Percentiles rank a stretch among this genome's conserved stretches.
Evolutionary conservation across 2,329 filamentous ascomycete species (phyloP).

Genomic region (Trichoderma sp.): DNA sequence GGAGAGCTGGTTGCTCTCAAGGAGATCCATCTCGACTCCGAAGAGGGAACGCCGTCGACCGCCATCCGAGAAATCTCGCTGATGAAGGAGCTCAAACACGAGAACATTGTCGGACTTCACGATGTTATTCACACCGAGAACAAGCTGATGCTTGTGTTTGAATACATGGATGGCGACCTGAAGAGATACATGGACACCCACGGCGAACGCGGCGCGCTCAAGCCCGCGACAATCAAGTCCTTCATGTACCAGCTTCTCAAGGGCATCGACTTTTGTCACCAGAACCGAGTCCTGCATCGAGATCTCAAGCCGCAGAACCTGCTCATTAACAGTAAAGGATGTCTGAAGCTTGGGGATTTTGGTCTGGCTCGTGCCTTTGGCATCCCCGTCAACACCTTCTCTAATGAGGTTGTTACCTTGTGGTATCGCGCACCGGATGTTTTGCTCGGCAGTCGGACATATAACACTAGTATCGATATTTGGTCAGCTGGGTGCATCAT

Average conservation of each 20-base stretch:
- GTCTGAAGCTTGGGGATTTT: constrained; percentile 92
- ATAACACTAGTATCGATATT: constrained; percentile 99
- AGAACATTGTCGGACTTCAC: constrained; percentile 95
- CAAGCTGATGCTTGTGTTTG: constrained; percentile 98
- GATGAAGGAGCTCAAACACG: constrained; percentile 99
- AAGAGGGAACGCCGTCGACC: constrained; percentile 95
- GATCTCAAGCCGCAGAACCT: constrained; percentile 96
- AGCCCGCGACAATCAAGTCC: constrained; percentile 89
- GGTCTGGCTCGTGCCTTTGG: constrained; percentile 91
- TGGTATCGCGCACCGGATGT: constrained; percentile 98
- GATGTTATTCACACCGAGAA: constrained; percentile 99
- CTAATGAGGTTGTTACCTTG: constrained; percentile 93
- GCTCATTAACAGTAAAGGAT: constrained; percentile 86
- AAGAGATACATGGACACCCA: constrained; percentile 98
- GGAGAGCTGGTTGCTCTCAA: constrained; percentile 96
- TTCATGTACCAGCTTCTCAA: constrained; percentile 98
- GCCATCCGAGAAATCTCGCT: constrained; percentile 97
- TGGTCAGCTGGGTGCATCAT: constrained; percentile 99
- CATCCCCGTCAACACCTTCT: constrained; percentile 97
- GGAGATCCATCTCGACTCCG: constrained; percentile 97
- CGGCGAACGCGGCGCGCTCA: constrained; percentile 83
- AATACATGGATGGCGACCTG: constrained; percentile 97
- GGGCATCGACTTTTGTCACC: constrained; percentile 96
- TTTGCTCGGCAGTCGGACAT: constrained; percentile 86
- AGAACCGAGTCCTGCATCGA: constrained; percentile 92